Base-by-base conservation (phyloP, 345 rosid species). In the Pistacia vera region DNA sequence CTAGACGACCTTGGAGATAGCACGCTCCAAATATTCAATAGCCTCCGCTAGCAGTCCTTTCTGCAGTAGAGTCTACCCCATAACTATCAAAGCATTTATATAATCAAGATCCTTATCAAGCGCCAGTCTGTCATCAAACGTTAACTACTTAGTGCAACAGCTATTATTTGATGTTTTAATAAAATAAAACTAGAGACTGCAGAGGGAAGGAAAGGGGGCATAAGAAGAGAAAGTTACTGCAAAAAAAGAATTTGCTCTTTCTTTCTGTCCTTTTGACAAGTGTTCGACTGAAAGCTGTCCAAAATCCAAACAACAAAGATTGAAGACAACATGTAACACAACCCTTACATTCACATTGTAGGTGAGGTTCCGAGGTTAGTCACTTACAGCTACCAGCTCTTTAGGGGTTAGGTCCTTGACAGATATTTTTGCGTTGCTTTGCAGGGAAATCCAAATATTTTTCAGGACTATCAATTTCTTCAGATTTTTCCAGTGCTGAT, bases 61-160 rank as follows among this genome's bases (percentile, higher is more conserved):
- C 63, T 86, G 93, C 79, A 87, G 79, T 55, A 88, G 82, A 86
- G 89, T 81, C 80, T 92, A 93, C 12, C 99, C 99, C 91, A 90
- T 72, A 72, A 86, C 75, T 81, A 90, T 76, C 88, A 89, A 63
- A 68, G 95, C 94, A 41, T 77, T 79, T 22, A 86, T 64, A 75
- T 82, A 81, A 52, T 86, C 91, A 72, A 97, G 97, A 77, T 95
- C 98, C 74, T 91, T 93, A 46, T 83, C 82, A 63, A 95, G 85
- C 48, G 97, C 97, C 76, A 88, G 74, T 79, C 98, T 95, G 88
- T 67, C 70, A 51, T 33, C 25, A 82, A 44, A 78, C 54, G 36
- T 69, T 16, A 75, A 28, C 38, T 56, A 30, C 28, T 52, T 20
- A 73, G 59, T 63, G 12, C n/a, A 49, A 66, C 38, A 60, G 48